Evolutionary conservation across 2,329 filamentous ascomycete species (phyloP), one percentile per base, ranked within the genome.

Genomic region (Fusarium ramigenum): DNA sequence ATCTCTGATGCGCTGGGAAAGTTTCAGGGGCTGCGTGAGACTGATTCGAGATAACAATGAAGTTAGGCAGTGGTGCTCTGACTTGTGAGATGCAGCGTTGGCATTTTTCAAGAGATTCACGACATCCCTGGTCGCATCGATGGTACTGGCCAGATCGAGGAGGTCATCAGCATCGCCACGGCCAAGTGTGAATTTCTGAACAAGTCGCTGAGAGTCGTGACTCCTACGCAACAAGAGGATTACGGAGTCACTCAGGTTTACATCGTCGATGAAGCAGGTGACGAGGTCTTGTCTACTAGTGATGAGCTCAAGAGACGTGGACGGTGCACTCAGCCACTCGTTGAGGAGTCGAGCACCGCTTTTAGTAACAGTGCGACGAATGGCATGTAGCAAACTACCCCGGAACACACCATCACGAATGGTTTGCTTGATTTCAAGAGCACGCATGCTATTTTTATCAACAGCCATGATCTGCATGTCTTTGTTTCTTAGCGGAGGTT

Each of bases 131-230:
- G 93, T 95, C 10, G 93, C 91, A 58, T 89, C 83, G 67, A 98
- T 93, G 2, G 96, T 97, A 74, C 89, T 92, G 2, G 94, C 93
- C 19, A 99, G 86, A 56, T 91, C 93, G 47, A 98, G 85, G 42
- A 99, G 87, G 81, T 98, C 96, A 79, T 98, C 96, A 2, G 96
- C 89, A 78, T 97, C 93, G n/a, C 96, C 96, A 71, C 94, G 90
- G 16, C 96, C 95, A 14, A 98, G 88, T 1, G 96, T 93, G 80
- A 99, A 98, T 79, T 96, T 98, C 78, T 98, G 96, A 4, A 97
- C 91, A 7, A 99, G 86, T 3, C 96, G 93, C 78, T 97, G 92
- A 5, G 94, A 94, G 82, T 99, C 96, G 76, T 94, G 92, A 58
- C 92, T 96, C 30, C 90, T 88, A 70, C 90, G 89, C 5, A 99